These are phyloP conservation scores for Lactarius pseudohatsudake DNA, from an alignment of 768 basidiomycete species.

Conservation along the genomic window DNA sequence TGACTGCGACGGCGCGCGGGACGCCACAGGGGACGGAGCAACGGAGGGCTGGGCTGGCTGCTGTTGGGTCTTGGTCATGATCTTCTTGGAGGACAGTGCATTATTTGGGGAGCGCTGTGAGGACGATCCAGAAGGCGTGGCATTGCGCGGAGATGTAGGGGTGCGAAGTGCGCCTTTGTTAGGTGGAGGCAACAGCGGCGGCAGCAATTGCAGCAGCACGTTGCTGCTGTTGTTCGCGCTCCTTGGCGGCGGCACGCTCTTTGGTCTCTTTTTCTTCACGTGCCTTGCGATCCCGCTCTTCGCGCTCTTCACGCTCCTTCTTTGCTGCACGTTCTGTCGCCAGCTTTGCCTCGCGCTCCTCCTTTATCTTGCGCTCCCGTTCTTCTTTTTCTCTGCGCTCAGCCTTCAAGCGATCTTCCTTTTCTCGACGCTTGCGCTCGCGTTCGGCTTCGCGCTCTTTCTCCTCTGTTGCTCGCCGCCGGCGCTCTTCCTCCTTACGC, in stretches of 20 bases:
- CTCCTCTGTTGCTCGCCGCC: conserved; percentile 75
- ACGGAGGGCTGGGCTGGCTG: conserved; percentile 24
- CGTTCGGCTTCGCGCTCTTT: conserved; percentile 77
- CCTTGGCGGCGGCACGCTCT: conserved; percentile 40
- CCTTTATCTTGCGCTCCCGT: conserved; percentile 59
- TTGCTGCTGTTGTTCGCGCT: conserved; percentile 47
- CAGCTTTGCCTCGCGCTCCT: conserved; percentile 62
- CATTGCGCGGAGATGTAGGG: conserved; percentile 52
- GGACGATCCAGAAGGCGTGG: conserved; percentile 46
- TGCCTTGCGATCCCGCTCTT: conserved; percentile 36
- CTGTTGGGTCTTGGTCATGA: conserved; percentile 47
- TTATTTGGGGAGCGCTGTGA: conserved; percentile 49
- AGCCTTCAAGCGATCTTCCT: conserved; percentile 58
- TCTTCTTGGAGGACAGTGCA: conserved; percentile 58
- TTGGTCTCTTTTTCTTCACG: conserved; percentile 41
- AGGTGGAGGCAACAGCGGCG: conserved; percentile 42
- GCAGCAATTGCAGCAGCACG: conserved; percentile 32
- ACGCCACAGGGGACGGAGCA: conserved; percentile 31
- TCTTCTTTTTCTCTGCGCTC: conserved; percentile 59
- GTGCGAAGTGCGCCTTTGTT: conserved; percentile 43
- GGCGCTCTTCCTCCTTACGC: conserved; percentile 80
- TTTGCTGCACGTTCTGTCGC: conserved; percentile 56
- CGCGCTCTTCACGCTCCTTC: conserved; percentile 58
- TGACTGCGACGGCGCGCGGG: conserved; percentile 39
- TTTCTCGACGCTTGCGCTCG: conserved; percentile 71